Evolutionary conservation across 371 early-diverging fungal species (phyloP).

Genomic region (Funneliformis caledonium): DNA sequence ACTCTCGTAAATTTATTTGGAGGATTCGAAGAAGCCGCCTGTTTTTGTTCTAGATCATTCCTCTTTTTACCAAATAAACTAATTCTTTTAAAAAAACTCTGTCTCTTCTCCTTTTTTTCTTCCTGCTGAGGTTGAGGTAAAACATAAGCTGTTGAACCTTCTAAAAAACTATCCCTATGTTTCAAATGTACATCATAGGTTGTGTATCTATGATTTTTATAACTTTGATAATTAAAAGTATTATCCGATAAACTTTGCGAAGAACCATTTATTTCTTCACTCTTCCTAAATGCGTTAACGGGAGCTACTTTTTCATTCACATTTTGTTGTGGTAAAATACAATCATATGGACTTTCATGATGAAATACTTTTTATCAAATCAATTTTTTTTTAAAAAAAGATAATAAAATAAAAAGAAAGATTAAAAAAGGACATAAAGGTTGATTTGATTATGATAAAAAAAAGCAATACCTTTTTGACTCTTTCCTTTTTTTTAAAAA

Average conservation of each 20-base stretch:
- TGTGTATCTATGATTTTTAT: not conserved
- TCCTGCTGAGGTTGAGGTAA: too few species aligned
- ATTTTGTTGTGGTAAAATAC: slow-evolving; percentile 6
- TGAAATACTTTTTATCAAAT: not conserved
- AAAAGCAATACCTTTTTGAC: too few species aligned
- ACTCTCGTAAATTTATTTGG: too few species aligned
- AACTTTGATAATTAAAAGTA: not conserved
- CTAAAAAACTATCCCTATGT: slow-evolving; percentile 21
- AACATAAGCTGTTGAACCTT: slow-evolving; percentile 29
- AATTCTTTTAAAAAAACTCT: too few species aligned
- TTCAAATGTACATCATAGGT: not conserved
- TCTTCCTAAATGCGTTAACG: not conserved
- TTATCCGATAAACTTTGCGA: not conserved
- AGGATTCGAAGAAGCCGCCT: too few species aligned
- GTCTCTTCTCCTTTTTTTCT: too few species aligned
- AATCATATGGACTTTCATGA: slow-evolving; percentile 37
- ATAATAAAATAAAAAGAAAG: not conserved
- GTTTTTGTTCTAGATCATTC: too few species aligned
- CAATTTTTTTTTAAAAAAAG: not conserved
- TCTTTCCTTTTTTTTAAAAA: too few species aligned
- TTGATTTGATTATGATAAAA: too few species aligned
- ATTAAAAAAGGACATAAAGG: not conserved
- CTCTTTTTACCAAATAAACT: too few species aligned
- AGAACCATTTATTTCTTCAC: not conserved
- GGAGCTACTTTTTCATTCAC: too few species aligned